Conservation (phyloP, 1,284 basidiomycete species). For the Pholiota adiposa region DNA sequence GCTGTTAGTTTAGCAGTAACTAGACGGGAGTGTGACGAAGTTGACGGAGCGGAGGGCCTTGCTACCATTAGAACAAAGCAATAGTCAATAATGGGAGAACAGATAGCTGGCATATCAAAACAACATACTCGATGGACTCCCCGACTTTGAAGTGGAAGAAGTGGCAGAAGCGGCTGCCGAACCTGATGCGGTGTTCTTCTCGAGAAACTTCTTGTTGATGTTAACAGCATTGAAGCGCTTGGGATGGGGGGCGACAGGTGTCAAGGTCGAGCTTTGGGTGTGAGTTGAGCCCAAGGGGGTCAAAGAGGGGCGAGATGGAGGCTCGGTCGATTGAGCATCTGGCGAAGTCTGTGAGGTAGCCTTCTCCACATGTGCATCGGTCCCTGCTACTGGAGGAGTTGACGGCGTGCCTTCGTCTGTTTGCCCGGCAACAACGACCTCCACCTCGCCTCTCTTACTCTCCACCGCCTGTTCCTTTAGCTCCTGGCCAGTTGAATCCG, state of each 20-base stretch:
- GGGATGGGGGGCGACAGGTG: constrained; percentile 53
- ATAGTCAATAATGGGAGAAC: constrained; percentile 9
- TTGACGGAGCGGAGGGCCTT: constrained; percentile 56
- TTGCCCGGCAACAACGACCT: constrained; percentile 23
- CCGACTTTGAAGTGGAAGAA: constrained; percentile 49
- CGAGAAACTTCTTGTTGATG: constrained; percentile 93
- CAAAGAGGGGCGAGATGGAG: constrained; percentile 42
- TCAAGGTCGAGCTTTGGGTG: constrained; percentile 31
- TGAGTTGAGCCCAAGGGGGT: constrained; percentile 43
- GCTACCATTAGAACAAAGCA: constrained; percentile 40
- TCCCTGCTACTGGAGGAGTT: constrained; percentile 25
- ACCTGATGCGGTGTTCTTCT: constrained; percentile 71
- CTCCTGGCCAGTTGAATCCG: constrained; percentile 49
- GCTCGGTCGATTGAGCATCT: constrained; percentile 23
- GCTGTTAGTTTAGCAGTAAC: constrained; percentile 86
- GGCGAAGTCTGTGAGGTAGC: constrained; percentile 19
- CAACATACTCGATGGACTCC: constrained; percentile 54
- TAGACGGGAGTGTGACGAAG: constrained; percentile 72
- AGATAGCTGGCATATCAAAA: not conserved
- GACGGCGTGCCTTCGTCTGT: constrained; percentile 21
- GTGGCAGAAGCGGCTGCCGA: constrained; percentile 44
- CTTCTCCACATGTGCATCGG: constrained; percentile 24
- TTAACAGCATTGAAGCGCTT: constrained; percentile 89
- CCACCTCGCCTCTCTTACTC: constrained; percentile 27
- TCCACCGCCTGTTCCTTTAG: constrained; percentile 35